Percentiles rank a stretch among this genome's conserved stretches.
Evolutionary conservation across 148 eudicot genomes (phyloP).

Genomic region (Chenopodium formosanum): DNA sequence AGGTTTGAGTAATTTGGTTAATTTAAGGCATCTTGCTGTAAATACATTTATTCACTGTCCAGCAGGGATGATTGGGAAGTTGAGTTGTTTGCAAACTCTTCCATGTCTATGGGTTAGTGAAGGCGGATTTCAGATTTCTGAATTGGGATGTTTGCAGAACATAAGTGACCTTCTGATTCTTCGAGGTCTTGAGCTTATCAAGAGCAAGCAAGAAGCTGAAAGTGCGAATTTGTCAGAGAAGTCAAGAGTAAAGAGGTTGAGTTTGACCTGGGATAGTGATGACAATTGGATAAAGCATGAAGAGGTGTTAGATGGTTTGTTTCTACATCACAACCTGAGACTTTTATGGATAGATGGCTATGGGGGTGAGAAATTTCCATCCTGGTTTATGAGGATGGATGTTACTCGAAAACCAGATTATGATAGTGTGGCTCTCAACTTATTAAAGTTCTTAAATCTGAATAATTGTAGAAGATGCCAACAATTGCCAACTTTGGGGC

Average conservation of each 20-base stretch:
- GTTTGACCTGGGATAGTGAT: background rate
- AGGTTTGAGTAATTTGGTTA: background rate
- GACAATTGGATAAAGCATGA: background rate
- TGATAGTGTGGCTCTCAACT: background rate
- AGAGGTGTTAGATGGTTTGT: slow-evolving; percentile 2
- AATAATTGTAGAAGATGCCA: background rate
- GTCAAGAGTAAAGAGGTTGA: background rate
- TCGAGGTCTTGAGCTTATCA: background rate
- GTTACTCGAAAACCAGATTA: background rate
- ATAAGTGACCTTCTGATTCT: background rate
- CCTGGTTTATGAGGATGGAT: background rate
- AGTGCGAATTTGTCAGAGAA: background rate
- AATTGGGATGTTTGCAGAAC: background rate
- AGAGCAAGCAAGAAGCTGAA: slow-evolving; percentile 1
- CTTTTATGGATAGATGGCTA: background rate
- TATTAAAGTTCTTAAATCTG: background rate
- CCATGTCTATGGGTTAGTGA: background rate
- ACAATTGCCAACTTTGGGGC: too few species aligned
- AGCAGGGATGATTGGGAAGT: too few species aligned
- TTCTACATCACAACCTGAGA: background rate
- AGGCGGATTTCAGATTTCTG: background rate
- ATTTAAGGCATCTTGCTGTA: background rate
- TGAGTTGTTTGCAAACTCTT: too few species aligned
- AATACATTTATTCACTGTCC: too few species aligned
- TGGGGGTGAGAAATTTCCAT: background rate